Percentiles rank a stretch among this genome's conserved stretches.
Evolutionary conservation across 1,284 basidiomycete species (phyloP).

Genomic region (Wallemia mellicola): DNA sequence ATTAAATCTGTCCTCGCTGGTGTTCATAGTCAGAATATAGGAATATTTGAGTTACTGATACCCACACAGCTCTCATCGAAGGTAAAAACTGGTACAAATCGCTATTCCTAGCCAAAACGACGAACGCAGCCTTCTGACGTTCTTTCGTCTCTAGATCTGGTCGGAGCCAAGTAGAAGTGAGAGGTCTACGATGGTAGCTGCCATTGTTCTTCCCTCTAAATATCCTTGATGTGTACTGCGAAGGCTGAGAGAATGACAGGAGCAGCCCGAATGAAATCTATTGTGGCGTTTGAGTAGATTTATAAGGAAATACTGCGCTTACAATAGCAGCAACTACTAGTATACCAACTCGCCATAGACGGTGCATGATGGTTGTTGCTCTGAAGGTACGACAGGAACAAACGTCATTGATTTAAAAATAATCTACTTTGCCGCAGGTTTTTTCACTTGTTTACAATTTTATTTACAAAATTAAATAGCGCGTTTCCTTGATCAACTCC

Average conservation of each 20-base stretch:
- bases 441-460: conserved; percentile 16
- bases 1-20: conserved; percentile 4
- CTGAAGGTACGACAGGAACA: neutral
- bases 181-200: neutral
- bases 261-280: neutral
- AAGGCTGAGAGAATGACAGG: neutral
- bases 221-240: neutral
- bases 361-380: neutral
- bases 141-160: conserved; percentile 3
- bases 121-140: conserved; percentile 14
- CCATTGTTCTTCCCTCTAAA: neutral
- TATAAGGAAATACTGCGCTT: neutral
- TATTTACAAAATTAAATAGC: conserved; percentile 53
- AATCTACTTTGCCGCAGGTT: neutral
- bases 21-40: neutral
- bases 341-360: neutral
- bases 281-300: neutral
- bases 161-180: neutral
- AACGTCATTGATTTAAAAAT: neutral
- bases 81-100: conserved; percentile 9
- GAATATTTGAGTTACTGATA: neutral
- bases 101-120: conserved; percentile 13
- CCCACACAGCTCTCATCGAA: conserved; percentile 4
- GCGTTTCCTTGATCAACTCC: conserved; percentile 52
- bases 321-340: neutral